Base-by-base conservation (phyloP, 148 eudicot species). In the Chenopodium berlandieri region DNA sequence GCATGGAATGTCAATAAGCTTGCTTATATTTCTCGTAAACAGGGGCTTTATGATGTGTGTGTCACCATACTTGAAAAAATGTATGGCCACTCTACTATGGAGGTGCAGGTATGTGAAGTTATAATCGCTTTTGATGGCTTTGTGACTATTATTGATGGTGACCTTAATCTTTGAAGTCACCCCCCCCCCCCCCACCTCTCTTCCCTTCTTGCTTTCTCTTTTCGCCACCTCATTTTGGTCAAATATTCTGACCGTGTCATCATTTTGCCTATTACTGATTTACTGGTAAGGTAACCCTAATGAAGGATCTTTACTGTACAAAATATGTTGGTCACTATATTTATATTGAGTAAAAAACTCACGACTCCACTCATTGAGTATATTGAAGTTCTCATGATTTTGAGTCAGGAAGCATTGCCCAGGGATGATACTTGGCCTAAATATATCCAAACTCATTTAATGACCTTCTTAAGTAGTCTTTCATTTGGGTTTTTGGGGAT, bases 1-100 rank as follows among this genome's bases (percentile, higher is more conserved):
- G 99, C 99, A 67, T 97, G 98, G 98, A 97, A 92, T 87, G 98
- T 97, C 47, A 97, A 97, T 85, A 94, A 91, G 90, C 94, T 94
- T 78, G 99, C 98, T 79, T 97, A 94, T 78, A 93, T 94, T 82
- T 86, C 95, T 85, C 94, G 97, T 52, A 97, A 97, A 89, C 99
- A 97, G 82, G 95, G 98, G 67, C 88, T 94, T 23, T 76, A 91
- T 87, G 99, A 97, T 82, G 98, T 92, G 83, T 97, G 99, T 89
- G 97, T 97, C 65, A 83, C 93, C 64, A 91, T 97, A 82, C 89
- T 97, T 82, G 99, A 94, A 54, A 97, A 97, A 86, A 92, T 97
- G 98, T 97, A 97, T 90, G 99, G 98, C 27, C 97, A 92, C 83
- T 88, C 97, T 25, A 97, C 98, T 63, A 97, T 97, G 99, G 99